Evolutionary conservation across 1,284 basidiomycete species (phyloP), one percentile per base, ranked within the genome.

Genomic region (Moesziomyces globuligerus): DNA sequence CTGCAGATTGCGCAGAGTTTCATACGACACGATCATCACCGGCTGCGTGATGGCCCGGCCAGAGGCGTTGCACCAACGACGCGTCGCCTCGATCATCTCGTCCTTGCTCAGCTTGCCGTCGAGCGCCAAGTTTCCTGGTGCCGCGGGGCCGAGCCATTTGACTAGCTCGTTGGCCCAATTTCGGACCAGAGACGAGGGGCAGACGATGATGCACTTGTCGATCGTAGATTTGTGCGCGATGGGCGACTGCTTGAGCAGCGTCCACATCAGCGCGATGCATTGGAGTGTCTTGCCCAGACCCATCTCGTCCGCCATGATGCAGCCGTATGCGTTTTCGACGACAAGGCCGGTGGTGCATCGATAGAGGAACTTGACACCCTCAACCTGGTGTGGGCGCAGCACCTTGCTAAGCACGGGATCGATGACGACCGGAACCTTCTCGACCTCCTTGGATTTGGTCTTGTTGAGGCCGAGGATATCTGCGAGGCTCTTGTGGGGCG

Each of bases 271-370:
- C 1, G 95, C 87, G 66, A 99, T 98, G 80, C 96, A 98, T 82
- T 99, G 95, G 7, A 98, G 86, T 5, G 94, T 97, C 84, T 95
- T 95, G 24, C 86, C 85, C 81, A 83, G 72, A 28, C 96, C 95
- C 95, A 98, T 98, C 84, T 96, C 95, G 81, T 98, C 95, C 0
- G 95, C 95, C 95, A 99, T 98, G 82, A 99, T 99, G 79, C 95
- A 98, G 0, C 95, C 95, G 76, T 93, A 93, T 55, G 95, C 93
- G 72, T 93, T 91, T 48, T 93, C 90, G 34, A 91, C 91, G 43
- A 96, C 84, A 88, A 96, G 90, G 1, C 94, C 96, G 0, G 94
- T 98, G 4, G 94, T 90, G 83, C 94, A 98, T 79, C 89, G 90
- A 83, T 97, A 99, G 80, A 99, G 84, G 84, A 99, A 98, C 51